Evolutionary conservation across 352 stramenopile genomes (phyloP).

Genomic region (Blastocystis sp.): DNA sequence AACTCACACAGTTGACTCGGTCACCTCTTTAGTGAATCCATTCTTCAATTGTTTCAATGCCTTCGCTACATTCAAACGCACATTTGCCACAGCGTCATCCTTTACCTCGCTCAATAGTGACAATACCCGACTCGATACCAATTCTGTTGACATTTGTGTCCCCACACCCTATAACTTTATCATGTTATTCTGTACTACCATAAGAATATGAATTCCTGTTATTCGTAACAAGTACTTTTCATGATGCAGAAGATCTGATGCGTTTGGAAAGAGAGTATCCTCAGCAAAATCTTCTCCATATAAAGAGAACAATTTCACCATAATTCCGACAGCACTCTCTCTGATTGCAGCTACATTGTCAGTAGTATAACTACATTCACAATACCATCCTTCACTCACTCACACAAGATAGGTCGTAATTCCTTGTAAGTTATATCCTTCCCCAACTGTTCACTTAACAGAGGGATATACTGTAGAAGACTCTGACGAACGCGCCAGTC

Average conservation of each 20-base stretch:
- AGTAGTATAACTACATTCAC: conserved; percentile 9
- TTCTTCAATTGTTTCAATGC: neutral
- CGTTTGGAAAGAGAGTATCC: conserved; percentile 18
- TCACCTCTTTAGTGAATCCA: neutral
- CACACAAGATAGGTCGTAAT: conserved; percentile 1
- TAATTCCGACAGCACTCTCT: neutral
- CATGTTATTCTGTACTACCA: neutral
- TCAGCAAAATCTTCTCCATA: conserved; percentile 46
- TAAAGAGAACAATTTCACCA: neutral
- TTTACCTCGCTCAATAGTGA: neutral
- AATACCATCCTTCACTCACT: neutral
- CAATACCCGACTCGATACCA: neutral
- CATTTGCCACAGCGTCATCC: neutral
- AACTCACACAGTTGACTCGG: neutral
- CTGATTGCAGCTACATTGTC: conserved; percentile 15
- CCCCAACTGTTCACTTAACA: conserved; percentile 9
- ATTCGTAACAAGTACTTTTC: conserved; percentile 51
- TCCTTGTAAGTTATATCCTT: conserved; percentile 4
- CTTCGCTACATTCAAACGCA: conserved; percentile 38
- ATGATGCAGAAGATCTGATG: conserved; percentile 4
- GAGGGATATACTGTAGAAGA: conserved; percentile 15
- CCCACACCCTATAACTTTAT: neutral
- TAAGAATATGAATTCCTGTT: conserved; percentile 7
- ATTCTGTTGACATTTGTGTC: neutral
- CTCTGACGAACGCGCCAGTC: conserved; percentile 33